Base-by-base conservation (phyloP, 768 basidiomycete species). In the Hortiboletus campestris region DNA sequence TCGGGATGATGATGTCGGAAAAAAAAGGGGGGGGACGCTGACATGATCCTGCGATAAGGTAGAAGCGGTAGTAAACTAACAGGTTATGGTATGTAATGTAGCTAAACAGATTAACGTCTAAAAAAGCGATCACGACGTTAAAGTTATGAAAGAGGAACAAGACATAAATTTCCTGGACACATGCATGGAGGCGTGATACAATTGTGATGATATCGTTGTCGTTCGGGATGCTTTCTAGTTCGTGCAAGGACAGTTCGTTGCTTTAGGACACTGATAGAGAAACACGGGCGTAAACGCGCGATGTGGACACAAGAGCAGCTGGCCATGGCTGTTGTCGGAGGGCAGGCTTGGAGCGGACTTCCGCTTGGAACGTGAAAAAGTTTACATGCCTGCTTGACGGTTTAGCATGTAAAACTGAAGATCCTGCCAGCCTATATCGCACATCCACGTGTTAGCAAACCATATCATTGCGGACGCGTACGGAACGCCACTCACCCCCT, bases 381-480 rank as follows among this genome's bases (percentile, higher is more conserved):
- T 31, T 60, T 70, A 84, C 72, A 85, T 74, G 57, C 87, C 87
- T 39, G 85, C 83, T 68, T 88, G 86, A 59, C 88, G 86, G 68
- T 86, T 90, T 51, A 88, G 72, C 65, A 91, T 83, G 66, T 89
- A 91, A 55, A 88, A 71, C 63, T 82, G 83, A 56, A 91, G 75
- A 74, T 90, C 88, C 64, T 90, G 89, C 89, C 88, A 91, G 39
- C 88, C 88, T 86, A 65, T 43, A 56, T 16, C 36, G 4, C 29
- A 35, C 13, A 40, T 39, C 40, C 29, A 51, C 20, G 32, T 6
- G 32, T 61, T 1, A 67, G 56, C 14, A 50, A 38, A 39, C 3
- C 25, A 19, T 25, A 25, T 6, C 16, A 0, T 48, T 56, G 55
- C 25, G n/a, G n/a, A 44, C 2, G 31, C 25, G 9, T 13, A 42